These are phyloP conservation scores for Tuctoria greenei DNA, from an alignment of 176 grass and related monocot genomes.

Conservation along the genomic window DNA sequence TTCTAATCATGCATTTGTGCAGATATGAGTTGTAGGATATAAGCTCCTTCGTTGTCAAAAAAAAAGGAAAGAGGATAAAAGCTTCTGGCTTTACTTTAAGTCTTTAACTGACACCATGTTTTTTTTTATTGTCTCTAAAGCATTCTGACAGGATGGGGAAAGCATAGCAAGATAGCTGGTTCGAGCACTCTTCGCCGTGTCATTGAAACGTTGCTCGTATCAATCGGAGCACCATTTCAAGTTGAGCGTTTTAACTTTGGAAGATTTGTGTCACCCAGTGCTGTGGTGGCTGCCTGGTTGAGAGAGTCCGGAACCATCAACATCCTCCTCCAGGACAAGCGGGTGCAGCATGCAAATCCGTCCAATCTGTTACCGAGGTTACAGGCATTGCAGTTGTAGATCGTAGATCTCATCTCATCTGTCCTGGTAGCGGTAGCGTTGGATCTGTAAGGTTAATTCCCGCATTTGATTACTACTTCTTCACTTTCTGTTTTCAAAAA, in stretches of 20 bases:
- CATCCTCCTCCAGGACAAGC: conserved; percentile 65
- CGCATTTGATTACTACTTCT: not conserved
- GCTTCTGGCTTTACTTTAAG: not conserved
- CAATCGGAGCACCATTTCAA: conserved; percentile 86
- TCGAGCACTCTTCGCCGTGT: conserved; percentile 73
- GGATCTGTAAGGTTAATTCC: conserved; percentile 18
- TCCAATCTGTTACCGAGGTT: conserved; percentile 59
- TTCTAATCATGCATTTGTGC: not conserved
- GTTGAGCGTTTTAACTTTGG: conserved; percentile 83
- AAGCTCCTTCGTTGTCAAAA: not conserved
- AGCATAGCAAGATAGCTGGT: conserved; percentile 88
- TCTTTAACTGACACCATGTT: conserved; percentile 7
- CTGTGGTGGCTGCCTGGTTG: conserved; percentile 81
- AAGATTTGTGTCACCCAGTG: conserved; percentile 82
- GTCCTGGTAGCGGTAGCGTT: conserved; percentile 13
- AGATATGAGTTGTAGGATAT: not conserved
- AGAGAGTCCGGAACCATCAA: conserved; percentile 60
- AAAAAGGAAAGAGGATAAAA: not conserved
- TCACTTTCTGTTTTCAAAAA: conserved; percentile 35
- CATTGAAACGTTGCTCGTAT: conserved; percentile 62
- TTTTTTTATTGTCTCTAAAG: conserved; percentile 41
- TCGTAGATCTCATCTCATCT: not conserved
- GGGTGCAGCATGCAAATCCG: conserved; percentile 25
- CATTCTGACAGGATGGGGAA: conserved; percentile 98
- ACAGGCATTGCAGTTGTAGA: conserved; percentile 75